A percentile compares a stretch with the other conserved stretches of the same genome.
Conservation (phyloP, 495 filamentous ascomycete genomes). For the Zalerion maritima region DNA sequence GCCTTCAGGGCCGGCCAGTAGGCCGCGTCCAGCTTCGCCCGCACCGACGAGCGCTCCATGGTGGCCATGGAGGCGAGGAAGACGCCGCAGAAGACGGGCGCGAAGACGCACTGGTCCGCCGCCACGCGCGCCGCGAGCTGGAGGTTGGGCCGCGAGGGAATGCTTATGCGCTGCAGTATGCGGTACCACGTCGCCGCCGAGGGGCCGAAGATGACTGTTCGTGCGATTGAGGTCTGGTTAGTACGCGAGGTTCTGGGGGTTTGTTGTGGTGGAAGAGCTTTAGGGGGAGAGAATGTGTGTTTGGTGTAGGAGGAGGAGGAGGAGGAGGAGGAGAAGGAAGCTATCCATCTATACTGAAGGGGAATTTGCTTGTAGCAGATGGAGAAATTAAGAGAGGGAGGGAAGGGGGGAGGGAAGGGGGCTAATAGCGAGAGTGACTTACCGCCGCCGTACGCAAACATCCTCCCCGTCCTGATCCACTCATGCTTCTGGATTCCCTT, state of each 20-base stretch:
- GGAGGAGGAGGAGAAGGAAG: slow-evolving; percentile 4
- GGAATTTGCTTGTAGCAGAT: neutral
- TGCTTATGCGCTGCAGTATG: slow-evolving; percentile 50
- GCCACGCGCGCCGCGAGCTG: slow-evolving; percentile 73
- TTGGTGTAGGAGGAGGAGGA: slow-evolving; percentile 6
- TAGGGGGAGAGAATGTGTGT: slow-evolving; percentile 6
- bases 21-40: slow-evolving; percentile 53
- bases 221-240: slow-evolving; percentile 7
- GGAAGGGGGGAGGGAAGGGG: slow-evolving; percentile 1
- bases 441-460: slow-evolving; percentile 89
- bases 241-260: no score
- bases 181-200: slow-evolving; percentile 77
- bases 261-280: no score
- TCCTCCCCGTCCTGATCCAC: slow-evolving; percentile 64
- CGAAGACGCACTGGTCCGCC: slow-evolving; percentile 75
- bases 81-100: slow-evolving; percentile 61
- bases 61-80: slow-evolving; percentile 81
- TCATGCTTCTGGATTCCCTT: slow-evolving; percentile 69
- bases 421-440: slow-evolving; percentile 12
- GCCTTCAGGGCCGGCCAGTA: slow-evolving; percentile 57
- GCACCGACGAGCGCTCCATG: slow-evolving; percentile 61
- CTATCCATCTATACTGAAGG: neutral
- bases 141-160: slow-evolving; percentile 43
- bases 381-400: neutral
- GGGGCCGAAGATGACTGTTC: slow-evolving; percentile 73